Percentiles rank a stretch among this genome's conserved stretches.
Conservation (phyloP, 805 yeast genomes). For the Blastobotrys mokoenaii region DNA sequence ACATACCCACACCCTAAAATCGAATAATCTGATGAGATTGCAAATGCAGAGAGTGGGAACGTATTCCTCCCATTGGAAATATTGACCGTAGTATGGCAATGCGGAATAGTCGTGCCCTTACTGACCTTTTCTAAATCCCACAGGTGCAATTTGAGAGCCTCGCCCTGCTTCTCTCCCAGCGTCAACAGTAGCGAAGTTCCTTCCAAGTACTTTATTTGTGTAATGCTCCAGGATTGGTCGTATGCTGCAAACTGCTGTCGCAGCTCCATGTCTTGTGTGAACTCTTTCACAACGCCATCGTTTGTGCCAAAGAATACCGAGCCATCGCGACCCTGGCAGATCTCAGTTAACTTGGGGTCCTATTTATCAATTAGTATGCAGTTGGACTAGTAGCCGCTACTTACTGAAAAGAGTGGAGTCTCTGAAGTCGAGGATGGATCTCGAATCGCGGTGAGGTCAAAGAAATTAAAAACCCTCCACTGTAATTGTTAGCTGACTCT, state of each 20-base stretch:
- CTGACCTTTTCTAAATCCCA: constrained; percentile 55
- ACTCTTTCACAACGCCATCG: constrained; percentile 45
- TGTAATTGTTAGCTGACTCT: constrained; percentile 9
- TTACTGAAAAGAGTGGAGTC: constrained; percentile 56
- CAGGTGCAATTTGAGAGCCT: constrained; percentile 56
- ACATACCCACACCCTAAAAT: constrained; percentile 72
- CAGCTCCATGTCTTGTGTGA: constrained; percentile 42
- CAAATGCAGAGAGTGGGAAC: constrained; percentile 66
- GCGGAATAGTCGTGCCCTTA: constrained; percentile 23
- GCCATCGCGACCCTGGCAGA: constrained; percentile 44
- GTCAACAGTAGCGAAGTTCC: constrained; percentile 52
- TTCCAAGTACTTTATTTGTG: constrained; percentile 43
- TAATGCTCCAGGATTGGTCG: constrained; percentile 55
- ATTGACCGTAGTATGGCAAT: constrained; percentile 53
- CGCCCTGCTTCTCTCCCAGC: constrained; percentile 61
- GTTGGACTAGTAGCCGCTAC: constrained; percentile 1
- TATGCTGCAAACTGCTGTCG: constrained; percentile 52
- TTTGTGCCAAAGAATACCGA: constrained; percentile 53
- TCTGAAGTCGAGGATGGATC: constrained; percentile 68
- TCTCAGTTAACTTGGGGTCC: constrained; percentile 62
- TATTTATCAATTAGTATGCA: constrained; percentile 3
- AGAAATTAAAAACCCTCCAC: constrained; percentile 84
- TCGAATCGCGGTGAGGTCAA: constrained; percentile 70
- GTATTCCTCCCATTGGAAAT: constrained; percentile 68
- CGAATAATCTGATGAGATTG: constrained; percentile 45